Base-by-base conservation (phyloP, 306 rosid genomes). In the Citrullus mucosospermus region DNA sequence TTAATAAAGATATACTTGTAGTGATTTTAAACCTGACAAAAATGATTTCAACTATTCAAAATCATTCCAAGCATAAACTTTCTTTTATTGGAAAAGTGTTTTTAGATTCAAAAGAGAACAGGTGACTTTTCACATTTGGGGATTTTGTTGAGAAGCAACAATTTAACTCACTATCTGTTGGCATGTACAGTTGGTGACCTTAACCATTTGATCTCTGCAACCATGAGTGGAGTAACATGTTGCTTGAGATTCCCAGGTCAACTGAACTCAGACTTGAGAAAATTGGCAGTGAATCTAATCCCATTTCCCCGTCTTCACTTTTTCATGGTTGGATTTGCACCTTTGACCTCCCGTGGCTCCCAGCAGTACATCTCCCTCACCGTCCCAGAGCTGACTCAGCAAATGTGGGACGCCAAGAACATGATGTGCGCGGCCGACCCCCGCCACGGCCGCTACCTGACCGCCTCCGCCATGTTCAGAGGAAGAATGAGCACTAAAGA, bases 391-490 rank as follows among this genome's bases (percentile, higher is more conserved):
- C 88, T 93, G 59, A 93, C 98, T 68, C 98, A 93, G 78, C 98
- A 93, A 82, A 93, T 93, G 98, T 93, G 98, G 98, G 98, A 93
- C 75, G 84, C 96, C 85, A 93, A 93, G 80, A 93, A 93, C 85
- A 93, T 93, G 96, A 91, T 93, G 98, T 93, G 98, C 63, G 98
- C 98, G 16, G 98, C 98, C 61, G 98, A 93, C 76, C 98, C 98
- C 25, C 93, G 98, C 78, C 98, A 93, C 7, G 98, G 96, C 25
- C 88, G 98, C 5, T 93, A 93, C 88, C 88, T 93, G 84, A 93
- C 98, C 0, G 98, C 93, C 71, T 93, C 98, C 3, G 98, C 98
- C 38, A 93, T 91, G 98, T 93, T 93, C 82, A 86, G 98, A 82
- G 98, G 98, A 48, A 89, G 90, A 85, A 91, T 93, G 98, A 93